Evolutionary conservation across 495 filamentous ascomycete species (phyloP), one percentile per base, ranked within the genome.

Genomic region (Podospora fimiseda): DNA sequence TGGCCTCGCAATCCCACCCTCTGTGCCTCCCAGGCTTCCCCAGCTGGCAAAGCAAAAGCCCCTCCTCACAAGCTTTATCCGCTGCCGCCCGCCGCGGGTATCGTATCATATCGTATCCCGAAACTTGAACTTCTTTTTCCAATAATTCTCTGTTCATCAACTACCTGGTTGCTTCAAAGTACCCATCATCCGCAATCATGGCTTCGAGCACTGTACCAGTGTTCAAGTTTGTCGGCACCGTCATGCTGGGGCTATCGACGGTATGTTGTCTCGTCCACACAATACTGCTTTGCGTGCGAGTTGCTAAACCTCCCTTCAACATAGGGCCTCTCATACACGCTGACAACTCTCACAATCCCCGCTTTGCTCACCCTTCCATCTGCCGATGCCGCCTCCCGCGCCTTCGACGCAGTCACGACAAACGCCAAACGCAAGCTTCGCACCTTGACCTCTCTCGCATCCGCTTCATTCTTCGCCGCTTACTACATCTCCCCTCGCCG

Each of bases 171-270:
- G n/a, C n/a, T n/a, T n/a, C n/a, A n/a, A n/a, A n/a, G n/a, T n/a
- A n/a, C n/a, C n/a, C n/a, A n/a, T n/a, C n/a, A n/a, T n/a, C n/a
- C n/a, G n/a, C n/a, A 60, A 74, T 55, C 57, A 93, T 94, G 88
- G 75, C 85, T 50, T 77, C 80, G 53, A 75, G 73, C 50, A 80
- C 78, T 60, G 74, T 94, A 65, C 81, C 88, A 39, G 70, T 86
- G 65, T 78, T 83, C 68, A 95, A 96, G 70, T 95, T 95, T 68
- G 84, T 95, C 52, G 90, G 90, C 60, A 90, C 89, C 21, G 79
- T 95, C 51, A 89, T 84, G 46, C 77, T 96, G 24, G 90, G 90
- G 52, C 78, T 96, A 18, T 68, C 95, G 65, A 96, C 90, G 21
- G 89, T 94, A 81, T 61, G 80, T 72, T 21, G 51, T 46, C 59